Base-by-base conservation (phyloP, 441 rosid genomes). In the Populus hybrid region DNA sequence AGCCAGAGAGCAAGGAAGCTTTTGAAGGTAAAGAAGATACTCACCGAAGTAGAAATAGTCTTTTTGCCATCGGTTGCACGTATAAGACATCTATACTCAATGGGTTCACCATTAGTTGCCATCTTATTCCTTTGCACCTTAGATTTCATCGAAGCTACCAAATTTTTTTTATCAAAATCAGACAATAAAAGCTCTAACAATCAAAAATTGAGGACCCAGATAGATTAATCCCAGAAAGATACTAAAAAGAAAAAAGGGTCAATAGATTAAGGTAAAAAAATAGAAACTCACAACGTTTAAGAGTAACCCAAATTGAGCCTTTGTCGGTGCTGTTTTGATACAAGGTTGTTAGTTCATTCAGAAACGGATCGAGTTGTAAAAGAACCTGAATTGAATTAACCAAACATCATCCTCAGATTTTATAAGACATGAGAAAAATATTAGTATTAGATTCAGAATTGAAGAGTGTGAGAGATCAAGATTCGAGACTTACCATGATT, bases 271-370 rank as follows among this genome's bases (percentile, higher is more conserved):
- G 42, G 26, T 0, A 24, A 26, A 24, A 24, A 36, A 67, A 35
- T 24, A 0, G 57, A 76, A 21, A 36, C 77, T 84, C 85, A 92
- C 98, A 94, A 87, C 98, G 80, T 80, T 90, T 94, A 71, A 95
- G 87, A 70, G 98, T 95, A 73, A 95, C 97, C 99, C 99, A 95
- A 46, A 95, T 93, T 72, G 95, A 88, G 38, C 97, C 96, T 73
- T 84, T 82, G 76, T 92, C 98, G 2, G 91, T 88, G 81, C 85
- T 91, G 69, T 81, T 86, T 85, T 95, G 98, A 6, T 88, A 93
- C 97, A 95, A 92, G 90, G 90, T 88, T 18, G 93, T 95, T 69
- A 93, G 93, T 77, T 95, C 99, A 79, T 88, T 93, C 5, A 92
- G 93, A 82, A 93, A 95, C 7, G 99, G 98, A 70, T 95, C 97